Conservation (phyloP, 768 basidiomycete species). For the Leucogyrophana mollusca region DNA sequence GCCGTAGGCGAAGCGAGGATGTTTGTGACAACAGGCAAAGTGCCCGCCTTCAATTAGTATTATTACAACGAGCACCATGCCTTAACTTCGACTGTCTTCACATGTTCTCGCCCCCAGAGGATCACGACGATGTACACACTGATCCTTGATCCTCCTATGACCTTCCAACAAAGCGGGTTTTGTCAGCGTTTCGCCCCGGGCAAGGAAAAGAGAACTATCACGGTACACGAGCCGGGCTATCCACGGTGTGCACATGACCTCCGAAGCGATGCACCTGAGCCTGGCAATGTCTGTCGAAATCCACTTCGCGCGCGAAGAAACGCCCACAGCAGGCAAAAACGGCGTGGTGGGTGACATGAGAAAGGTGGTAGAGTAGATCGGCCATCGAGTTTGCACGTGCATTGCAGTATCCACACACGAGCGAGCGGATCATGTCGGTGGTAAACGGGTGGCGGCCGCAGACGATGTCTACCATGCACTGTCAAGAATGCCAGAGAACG, state of each 20-base stretch:
- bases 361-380: conserved; percentile 24
- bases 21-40: no score
- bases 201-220: no score
- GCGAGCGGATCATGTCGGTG: conserved; percentile 16
- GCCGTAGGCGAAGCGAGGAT: no score
- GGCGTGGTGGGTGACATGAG: conserved; percentile 14
- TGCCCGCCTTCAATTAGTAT: no score
- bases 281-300: conserved; percentile 18
- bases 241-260: conserved; percentile 1
- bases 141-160: no score
- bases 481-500: background rate
- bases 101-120: no score
- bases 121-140: no score
- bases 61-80: no score
- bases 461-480: conserved; percentile 6
- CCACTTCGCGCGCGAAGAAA: conserved; percentile 22
- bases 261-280: background rate
- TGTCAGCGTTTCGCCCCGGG: no score
- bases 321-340: conserved; percentile 27
- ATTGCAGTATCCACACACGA: conserved; percentile 25
- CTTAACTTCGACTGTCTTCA: no score
- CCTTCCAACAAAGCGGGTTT: no score
- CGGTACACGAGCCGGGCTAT: background rate
- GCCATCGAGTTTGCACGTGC: conserved; percentile 18
- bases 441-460: conserved; percentile 21